Conservation (phyloP, 176 grass and related monocot genomes). For the Urochloa ruziziensis region DNA sequence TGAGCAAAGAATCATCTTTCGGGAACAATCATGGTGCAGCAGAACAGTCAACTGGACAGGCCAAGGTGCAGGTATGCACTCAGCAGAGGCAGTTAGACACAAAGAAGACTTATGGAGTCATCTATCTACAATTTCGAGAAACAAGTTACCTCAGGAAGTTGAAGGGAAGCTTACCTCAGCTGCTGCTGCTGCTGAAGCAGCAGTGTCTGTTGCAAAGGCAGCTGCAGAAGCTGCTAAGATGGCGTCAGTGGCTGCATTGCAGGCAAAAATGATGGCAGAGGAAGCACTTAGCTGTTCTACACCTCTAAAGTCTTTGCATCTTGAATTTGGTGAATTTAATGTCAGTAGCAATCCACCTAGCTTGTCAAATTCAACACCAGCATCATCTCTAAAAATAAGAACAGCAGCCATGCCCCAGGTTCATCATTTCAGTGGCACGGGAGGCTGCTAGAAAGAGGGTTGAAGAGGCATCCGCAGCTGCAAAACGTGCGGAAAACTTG, state of each 20-base stretch:
- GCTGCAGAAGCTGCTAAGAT: conserved; percentile 93
- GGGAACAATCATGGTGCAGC: conserved; percentile 61
- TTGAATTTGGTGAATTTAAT: conserved; percentile 32
- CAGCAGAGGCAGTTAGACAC: conserved; percentile 55
- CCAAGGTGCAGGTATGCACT: conserved; percentile 57
- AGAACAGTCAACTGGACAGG: conserved; percentile 72
- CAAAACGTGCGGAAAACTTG: conserved; percentile 94
- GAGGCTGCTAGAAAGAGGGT: conserved; percentile 86
- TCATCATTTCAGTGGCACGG: conserved; percentile 77
- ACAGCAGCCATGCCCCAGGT: conserved; percentile 39
- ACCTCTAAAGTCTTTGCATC: conserved; percentile 23
- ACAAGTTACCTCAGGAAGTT: conserved; percentile 60
- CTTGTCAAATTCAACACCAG: conserved; percentile 30
- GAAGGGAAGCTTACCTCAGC: conserved; percentile 84
- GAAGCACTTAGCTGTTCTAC: conserved; percentile 52
- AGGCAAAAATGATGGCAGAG: conserved; percentile 92
- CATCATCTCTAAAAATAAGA: conserved; percentile 52
- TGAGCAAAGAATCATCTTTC: conserved; percentile 50
- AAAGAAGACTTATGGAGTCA: conserved; percentile 78
- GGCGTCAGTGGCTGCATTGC: conserved; percentile 78
- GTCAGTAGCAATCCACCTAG: conserved; percentile 9
- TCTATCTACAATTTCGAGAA: conserved; percentile 46
- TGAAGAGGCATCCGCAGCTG: conserved; percentile 83
- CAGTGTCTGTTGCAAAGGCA: conserved; percentile 87
- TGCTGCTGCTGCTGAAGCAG: conserved; percentile 79